A percentile compares a stretch with the other conserved stretches of the same genome.
Conservation (phyloP, 2,329 filamentous ascomycete species). For the Botrytis tulipae region DNA sequence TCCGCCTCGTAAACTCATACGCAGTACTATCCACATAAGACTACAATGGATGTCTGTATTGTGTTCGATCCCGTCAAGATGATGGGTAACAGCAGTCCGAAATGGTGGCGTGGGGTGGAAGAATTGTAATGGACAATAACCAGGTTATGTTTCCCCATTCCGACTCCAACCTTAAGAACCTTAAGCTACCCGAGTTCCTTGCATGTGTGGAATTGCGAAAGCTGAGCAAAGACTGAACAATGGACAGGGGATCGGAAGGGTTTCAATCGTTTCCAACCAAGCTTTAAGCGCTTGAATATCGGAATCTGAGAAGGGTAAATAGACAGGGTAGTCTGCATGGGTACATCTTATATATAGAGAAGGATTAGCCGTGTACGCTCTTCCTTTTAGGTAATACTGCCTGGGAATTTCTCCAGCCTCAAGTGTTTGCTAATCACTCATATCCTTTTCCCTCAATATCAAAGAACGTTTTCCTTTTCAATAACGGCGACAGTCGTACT, state of each 20-base stretch:
- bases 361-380: not conserved
- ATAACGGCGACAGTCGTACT: not conserved
- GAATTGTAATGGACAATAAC: not conserved
- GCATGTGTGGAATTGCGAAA: not conserved
- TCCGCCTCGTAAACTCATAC: not conserved
- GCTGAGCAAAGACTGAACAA: not conserved
- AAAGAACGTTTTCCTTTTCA: not conserved
- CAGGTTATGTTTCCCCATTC: not conserved
- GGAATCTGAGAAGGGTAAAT: not conserved
- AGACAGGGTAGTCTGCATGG: not conserved
- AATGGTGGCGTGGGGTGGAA: not conserved
- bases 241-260: not conserved
- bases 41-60: not conserved
- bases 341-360: not conserved
- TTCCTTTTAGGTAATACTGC: not conserved
- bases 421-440: not conserved
- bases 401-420: not conserved
- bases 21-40: not conserved
- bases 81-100: not conserved
- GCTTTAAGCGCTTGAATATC: not conserved
- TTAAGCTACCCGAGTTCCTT: not conserved
- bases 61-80: not conserved
- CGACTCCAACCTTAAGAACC: not conserved
- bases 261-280: not conserved
- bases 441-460: not conserved